Evolutionary conservation across 2,329 filamentous ascomycete species (phyloP), one percentile per base, ranked within the genome.

Genomic region (Ophiocordyceps camponoti-rufipedis): DNA sequence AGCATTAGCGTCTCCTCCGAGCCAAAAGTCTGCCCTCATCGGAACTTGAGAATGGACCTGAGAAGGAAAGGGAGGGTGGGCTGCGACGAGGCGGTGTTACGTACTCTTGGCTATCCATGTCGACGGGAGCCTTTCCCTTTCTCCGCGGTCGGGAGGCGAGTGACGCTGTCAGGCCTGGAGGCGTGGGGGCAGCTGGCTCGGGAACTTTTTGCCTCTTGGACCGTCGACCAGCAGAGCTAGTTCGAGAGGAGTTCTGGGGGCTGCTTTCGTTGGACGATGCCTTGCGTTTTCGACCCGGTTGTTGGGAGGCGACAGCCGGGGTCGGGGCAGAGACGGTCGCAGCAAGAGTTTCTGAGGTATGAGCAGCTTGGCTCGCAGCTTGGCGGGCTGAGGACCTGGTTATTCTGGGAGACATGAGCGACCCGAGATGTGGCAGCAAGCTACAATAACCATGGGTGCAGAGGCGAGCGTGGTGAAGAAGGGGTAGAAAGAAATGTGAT

Each of bases 351-450:
- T 66, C 60, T 58, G 65, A 57, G 50, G 58, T 55, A 57, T 67
- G 66, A 54, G 66, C 67, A 66, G 68, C 66, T 59, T 69, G 70
- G 60, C 65, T 76, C 61, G 85, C 82, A 70, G 85, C 85, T 76
- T 85, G 80, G 72, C 87, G 87, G 70, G 88, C 83, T 65, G 88
- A 82, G 59, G 88, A 91, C 72, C 89, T 86, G 73, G 89, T 95
- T 59, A 91, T 80, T 85, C 88, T 95, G 76, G 80, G 71, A 78
- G 85, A 85, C 87, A 94, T 95, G 80, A 89, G 85, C 81, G 62
- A 62, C 43, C 40, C 44, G 41, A 46, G 44, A 48, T 46, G 60
- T 57, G 56, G 50, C 32, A 38, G 51, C 45, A 44, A 45, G 44
- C 40, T 47, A 49, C 45, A 46, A 52, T 54, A 53, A 53, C 58